These are phyloP conservation scores for Acer saccharum DNA, from an alignment of 345 rosid species.

Conservation along the genomic window DNA sequence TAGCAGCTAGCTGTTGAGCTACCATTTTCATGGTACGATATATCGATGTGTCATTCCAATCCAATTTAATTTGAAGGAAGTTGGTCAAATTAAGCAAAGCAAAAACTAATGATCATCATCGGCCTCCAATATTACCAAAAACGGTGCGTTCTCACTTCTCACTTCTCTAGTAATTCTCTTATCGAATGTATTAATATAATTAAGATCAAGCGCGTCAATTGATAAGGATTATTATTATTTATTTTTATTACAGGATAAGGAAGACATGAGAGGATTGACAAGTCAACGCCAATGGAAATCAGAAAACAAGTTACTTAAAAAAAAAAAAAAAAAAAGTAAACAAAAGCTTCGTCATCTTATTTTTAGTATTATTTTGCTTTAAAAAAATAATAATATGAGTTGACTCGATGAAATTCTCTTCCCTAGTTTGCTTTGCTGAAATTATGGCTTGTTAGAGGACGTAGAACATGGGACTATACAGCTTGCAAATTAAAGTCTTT, in stretches of 20 bases:
- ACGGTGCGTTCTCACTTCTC: neutral
- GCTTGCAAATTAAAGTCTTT: neutral
- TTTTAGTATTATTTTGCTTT: too few relatives aligned
- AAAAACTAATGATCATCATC: neutral
- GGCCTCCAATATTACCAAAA: neutral
- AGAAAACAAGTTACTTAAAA: neutral
- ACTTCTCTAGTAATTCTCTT: too few relatives aligned
- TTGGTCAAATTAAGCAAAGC: neutral
- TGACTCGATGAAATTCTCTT: neutral
- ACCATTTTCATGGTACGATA: neutral
- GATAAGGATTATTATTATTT: conserved; percentile 10
- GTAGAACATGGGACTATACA: conserved; percentile 3
- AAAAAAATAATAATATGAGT: neutral
- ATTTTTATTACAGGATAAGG: conserved; percentile 7
- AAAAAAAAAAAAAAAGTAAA: conserved; percentile 1
- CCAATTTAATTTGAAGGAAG: neutral
- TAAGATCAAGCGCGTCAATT: neutral
- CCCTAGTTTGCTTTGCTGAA: neutral
- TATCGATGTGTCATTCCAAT: neutral
- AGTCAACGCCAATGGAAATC: conserved; percentile 7
- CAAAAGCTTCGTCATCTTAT: neutral
- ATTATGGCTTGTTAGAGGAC: conserved; percentile 15
- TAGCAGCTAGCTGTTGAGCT: neutral
- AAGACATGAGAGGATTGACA: neutral
- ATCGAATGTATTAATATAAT: too few relatives aligned